Evolutionary conservation across 495 filamentous ascomycete species (phyloP).

Genomic region (Aspergillus cristatus): DNA sequence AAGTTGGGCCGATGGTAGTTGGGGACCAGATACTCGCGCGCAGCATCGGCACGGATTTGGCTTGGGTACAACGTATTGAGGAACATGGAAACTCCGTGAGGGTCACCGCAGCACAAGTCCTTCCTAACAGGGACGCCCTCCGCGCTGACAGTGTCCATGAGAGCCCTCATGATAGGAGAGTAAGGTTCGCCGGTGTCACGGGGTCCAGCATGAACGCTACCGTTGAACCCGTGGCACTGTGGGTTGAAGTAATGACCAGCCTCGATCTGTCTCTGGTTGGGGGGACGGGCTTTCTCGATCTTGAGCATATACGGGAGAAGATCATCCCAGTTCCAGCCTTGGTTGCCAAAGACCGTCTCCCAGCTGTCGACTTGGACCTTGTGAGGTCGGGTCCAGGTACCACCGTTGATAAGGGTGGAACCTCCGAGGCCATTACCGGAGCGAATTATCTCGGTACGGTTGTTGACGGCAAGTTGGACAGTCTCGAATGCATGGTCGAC

Average conservation of each 20-base stretch:
- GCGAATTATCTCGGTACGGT: not conserved
- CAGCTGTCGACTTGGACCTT: conserved; percentile 34
- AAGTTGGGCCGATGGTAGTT: conserved; percentile 29
- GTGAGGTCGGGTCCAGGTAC: conserved; percentile 33
- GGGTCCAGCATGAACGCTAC: conserved; percentile 4
- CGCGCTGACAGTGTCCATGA: conserved; percentile 1
- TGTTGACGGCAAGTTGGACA: not conserved
- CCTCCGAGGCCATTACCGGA: conserved; percentile 30
- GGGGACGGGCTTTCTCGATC: not conserved
- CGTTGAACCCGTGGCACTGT: conserved; percentile 4
- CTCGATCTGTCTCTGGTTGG: conserved; percentile 1
- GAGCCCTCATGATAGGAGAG: conserved; percentile 7
- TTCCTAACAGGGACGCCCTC: conserved; percentile 1
- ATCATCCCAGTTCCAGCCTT: conserved; percentile 39
- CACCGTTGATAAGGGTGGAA: conserved; percentile 42
- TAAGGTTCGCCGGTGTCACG: conserved; percentile 1
- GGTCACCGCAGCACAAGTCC: conserved; percentile 3
- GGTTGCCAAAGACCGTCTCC: conserved; percentile 31
- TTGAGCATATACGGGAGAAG: conserved; percentile 31
- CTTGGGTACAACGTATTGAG: not conserved
- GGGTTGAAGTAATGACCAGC: conserved; percentile 5
- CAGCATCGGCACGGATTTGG: conserved; percentile 17
- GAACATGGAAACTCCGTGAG: conserved; percentile 5
- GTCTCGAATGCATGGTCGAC: conserved; percentile 5
- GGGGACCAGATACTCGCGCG: conserved; percentile 35